Conservation (phyloP, 495 filamentous ascomycete genomes). For the Daldinia childiae region DNA sequence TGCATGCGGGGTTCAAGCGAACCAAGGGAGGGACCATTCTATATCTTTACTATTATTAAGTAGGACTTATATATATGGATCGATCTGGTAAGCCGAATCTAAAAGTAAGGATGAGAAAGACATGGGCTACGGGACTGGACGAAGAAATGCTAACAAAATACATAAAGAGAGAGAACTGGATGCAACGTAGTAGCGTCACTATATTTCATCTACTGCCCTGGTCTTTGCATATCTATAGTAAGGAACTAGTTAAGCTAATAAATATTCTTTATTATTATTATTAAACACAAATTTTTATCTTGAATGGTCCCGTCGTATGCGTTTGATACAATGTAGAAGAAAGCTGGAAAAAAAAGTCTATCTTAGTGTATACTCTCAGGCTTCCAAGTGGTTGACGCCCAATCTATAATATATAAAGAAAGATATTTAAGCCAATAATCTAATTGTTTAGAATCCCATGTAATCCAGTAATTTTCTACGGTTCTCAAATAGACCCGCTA, state of each 20-base stretch:
- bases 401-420: background rate
- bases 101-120: background rate
- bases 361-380: background rate
- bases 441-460: background rate
- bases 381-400: background rate
- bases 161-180: slow-evolving; percentile 8
- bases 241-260: background rate
- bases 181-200: slow-evolving; percentile 25
- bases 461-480: no score
- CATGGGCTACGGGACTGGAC: background rate
- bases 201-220: slow-evolving; percentile 23
- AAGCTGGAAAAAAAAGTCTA: background rate
- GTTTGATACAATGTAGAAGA: background rate
- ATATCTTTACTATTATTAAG: slow-evolving; percentile 29
- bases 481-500: background rate
- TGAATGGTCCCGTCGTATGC: slow-evolving; percentile 4
- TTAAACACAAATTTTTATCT: no score
- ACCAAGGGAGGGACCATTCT: slow-evolving; percentile 19
- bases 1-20: slow-evolving; percentile 40
- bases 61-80: slow-evolving; percentile 30
- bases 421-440: background rate
- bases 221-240: slow-evolving; percentile 15
- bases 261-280: background rate
- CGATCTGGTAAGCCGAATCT: slow-evolving; percentile 24
- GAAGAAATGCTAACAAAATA: slow-evolving; percentile 3